These are phyloP conservation scores for Lachancea sp. DNA, from an alignment of 805 yeast genomes.

Conservation along the genomic window DNA sequence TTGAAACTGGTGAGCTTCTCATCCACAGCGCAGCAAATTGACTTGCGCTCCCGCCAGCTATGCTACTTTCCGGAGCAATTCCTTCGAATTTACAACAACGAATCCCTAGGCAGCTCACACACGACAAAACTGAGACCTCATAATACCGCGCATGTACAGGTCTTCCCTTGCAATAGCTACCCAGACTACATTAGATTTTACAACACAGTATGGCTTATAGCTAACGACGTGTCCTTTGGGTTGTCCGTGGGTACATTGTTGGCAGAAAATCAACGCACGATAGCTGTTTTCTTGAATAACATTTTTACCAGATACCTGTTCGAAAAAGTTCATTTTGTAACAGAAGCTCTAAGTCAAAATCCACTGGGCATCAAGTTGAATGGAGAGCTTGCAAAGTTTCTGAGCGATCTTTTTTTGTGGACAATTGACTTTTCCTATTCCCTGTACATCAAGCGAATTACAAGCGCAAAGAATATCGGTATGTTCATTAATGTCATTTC, in stretches of 20 bases:
- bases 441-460: slow-evolving; percentile 20
- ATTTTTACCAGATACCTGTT: slow-evolving; percentile 27
- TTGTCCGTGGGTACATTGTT: slow-evolving; percentile 47
- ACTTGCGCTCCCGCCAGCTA: slow-evolving; percentile 67
- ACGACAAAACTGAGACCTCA: no score
- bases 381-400: slow-evolving; percentile 73
- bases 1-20: slow-evolving; percentile 34
- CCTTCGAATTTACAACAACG: slow-evolving; percentile 39
- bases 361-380: slow-evolving; percentile 95
- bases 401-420: slow-evolving; percentile 86
- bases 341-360: slow-evolving; percentile 73
- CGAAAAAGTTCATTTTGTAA: slow-evolving; percentile 40
- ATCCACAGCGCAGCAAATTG: slow-evolving; percentile 71
- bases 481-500: slow-evolving; percentile 29
- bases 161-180: slow-evolving; percentile 40
- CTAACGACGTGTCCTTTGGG: slow-evolving; percentile 79
- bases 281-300: slow-evolving; percentile 34
- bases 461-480: slow-evolving; percentile 24
- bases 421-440: slow-evolving; percentile 61
- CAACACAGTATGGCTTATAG: slow-evolving; percentile 81
- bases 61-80: slow-evolving; percentile 78
- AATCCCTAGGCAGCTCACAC: background rate
- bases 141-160: no score
- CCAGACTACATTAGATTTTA: slow-evolving; percentile 70
- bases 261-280: slow-evolving; percentile 33